These are phyloP conservation scores for Saururus chinensis DNA, from an alignment of 164 flowering plant species.

Conservation along the genomic window DNA sequence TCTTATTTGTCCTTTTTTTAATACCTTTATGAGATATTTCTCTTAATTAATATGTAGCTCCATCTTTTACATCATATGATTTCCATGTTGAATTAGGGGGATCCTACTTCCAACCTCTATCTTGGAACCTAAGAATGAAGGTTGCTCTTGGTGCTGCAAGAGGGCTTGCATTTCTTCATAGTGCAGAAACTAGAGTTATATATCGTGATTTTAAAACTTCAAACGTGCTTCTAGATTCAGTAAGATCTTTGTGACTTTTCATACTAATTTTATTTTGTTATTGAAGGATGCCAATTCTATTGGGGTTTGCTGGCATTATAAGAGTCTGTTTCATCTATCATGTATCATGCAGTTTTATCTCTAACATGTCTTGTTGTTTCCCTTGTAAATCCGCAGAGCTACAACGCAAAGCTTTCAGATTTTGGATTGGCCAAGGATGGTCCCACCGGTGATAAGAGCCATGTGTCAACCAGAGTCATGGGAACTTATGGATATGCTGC, in stretches of 20 bases:
- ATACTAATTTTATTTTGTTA: too few species aligned
- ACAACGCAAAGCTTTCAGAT: constrained; percentile 77
- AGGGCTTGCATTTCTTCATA: constrained; percentile 79
- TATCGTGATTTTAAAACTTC: constrained; percentile 75
- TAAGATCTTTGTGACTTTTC: constrained; percentile 14
- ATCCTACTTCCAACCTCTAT: constrained; percentile 68
- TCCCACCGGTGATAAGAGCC: constrained; percentile 66
- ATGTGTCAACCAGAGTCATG: constrained; percentile 83
- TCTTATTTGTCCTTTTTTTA: not conserved
- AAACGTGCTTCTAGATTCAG: constrained; percentile 66
- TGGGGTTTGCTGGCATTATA: not conserved
- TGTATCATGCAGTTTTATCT: not conserved
- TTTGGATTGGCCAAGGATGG: constrained; percentile 91
- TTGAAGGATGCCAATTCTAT: not conserved
- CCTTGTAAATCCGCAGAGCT: constrained; percentile 28
- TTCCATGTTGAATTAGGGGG: constrained; percentile 34
- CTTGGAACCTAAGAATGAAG: constrained; percentile 71
- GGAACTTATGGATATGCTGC: constrained; percentile 91
- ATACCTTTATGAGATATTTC: not conserved
- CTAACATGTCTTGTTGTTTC: not conserved
- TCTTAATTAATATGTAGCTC: constrained; percentile 4
- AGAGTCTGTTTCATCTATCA: not conserved
- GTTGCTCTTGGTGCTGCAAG: constrained; percentile 76
- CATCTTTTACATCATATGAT: constrained; percentile 6
- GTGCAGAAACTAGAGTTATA: constrained; percentile 62